phyloP scores from a whole-genome alignment of 208 protist species.

The Acanthamoeba culbertsoni region DNA sequence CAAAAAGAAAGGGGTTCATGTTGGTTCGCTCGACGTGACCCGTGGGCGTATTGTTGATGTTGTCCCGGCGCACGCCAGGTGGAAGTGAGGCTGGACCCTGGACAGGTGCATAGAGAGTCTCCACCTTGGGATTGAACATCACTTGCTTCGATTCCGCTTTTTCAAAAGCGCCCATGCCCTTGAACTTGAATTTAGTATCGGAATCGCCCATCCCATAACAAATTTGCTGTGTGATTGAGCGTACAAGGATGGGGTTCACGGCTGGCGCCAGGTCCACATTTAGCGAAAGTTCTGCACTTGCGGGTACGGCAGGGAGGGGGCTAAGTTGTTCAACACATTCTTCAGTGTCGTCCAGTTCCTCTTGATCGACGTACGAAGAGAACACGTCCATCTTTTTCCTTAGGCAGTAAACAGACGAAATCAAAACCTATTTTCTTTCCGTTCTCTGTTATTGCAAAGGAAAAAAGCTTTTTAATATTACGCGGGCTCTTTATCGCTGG shows the following conservation, averaged over 20 bases:
- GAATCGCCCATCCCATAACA: not conserved
- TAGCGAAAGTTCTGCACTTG: not conserved
- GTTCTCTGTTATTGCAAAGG: too few species aligned
- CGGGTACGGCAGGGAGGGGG: not conserved
- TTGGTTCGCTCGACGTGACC: slow-evolving; percentile 23
- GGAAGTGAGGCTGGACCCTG: not conserved
- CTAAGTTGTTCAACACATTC: not conserved
- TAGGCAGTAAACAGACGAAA: not conserved
- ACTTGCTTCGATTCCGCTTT: slow-evolving; percentile 5
- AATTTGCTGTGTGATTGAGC: not conserved
- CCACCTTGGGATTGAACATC: slow-evolving; percentile 37
- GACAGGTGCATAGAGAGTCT: slow-evolving; percentile 22
- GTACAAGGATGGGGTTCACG: not conserved
- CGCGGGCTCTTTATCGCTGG: too few species aligned
- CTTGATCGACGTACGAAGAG: not conserved
- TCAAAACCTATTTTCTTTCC: too few species aligned
- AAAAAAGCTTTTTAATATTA: too few species aligned
- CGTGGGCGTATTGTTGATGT: not conserved
- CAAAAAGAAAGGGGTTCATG: not conserved
- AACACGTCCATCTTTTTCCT: not conserved
- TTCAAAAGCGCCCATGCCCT: not conserved
- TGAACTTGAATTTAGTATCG: not conserved
- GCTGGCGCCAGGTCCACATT: not conserved
- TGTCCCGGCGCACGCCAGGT: not conserved
- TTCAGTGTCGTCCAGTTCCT: not conserved